phyloP scores from a whole-genome alignment of 2,329 filamentous ascomycete species.

The Esteya vermicola region DNA sequence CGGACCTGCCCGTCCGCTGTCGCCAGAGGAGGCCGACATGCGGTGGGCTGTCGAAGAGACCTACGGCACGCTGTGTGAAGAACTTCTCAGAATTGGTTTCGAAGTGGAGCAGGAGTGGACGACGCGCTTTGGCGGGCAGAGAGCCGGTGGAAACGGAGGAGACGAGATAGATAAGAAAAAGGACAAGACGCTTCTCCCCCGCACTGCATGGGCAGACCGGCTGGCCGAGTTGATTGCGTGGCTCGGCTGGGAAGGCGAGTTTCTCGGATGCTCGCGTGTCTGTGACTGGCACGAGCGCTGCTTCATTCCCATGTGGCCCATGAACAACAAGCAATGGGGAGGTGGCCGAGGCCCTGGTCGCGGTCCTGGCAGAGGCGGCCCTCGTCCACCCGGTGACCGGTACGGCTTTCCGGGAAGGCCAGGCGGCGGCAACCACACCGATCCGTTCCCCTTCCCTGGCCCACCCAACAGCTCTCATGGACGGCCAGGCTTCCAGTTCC shows the following conservation, averaged over 20 bases:
- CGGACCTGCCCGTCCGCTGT: conserved; percentile 10
- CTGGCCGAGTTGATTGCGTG: conserved; percentile 31
- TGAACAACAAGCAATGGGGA: conserved; percentile 12
- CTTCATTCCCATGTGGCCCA: conserved; percentile 37
- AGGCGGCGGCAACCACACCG: not conserved
- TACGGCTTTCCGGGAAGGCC: not conserved
- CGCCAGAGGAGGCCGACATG: conserved; percentile 21
- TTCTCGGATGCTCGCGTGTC: conserved; percentile 22
- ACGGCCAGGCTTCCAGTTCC: conserved; percentile 7
- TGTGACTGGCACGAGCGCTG: conserved; percentile 30
- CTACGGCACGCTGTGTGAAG: conserved; percentile 23
- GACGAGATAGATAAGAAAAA: not conserved
- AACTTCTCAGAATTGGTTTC: conserved; percentile 26
- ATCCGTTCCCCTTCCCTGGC: too few relatives aligned
- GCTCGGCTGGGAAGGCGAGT: conserved; percentile 35
- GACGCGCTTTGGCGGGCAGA: not conserved
- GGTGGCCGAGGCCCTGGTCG: not conserved
- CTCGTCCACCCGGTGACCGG: not conserved
- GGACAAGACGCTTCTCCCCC: not conserved
- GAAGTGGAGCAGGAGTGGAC: conserved; percentile 25
- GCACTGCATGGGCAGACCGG: conserved; percentile 15
- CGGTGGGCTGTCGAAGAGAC: conserved; percentile 25
- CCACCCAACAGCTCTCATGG: not conserved
- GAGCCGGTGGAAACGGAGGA: not conserved
- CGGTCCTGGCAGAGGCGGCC: not conserved